Evolutionary conservation across 2,329 filamentous ascomycete genomes (phyloP).

Genomic region (Thelonectria olida): DNA sequence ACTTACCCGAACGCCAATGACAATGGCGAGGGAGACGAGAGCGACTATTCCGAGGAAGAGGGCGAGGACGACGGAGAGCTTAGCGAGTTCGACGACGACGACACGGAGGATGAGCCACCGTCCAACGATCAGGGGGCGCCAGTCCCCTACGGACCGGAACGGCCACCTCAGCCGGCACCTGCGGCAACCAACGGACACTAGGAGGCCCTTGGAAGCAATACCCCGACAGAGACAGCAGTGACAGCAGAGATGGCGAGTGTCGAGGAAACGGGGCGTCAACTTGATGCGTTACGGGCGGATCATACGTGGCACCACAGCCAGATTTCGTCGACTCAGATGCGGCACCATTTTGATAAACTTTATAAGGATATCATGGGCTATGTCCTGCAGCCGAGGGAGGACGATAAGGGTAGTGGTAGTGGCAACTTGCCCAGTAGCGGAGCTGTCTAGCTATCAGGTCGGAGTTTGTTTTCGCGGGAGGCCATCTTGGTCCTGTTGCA

Average conservation of each 20-base stretch:
- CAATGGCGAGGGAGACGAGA: slow-evolving; percentile 64
- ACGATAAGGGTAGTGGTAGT: background rate
- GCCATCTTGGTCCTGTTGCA: slow-evolving; percentile 31
- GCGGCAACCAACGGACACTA: slow-evolving; percentile 56
- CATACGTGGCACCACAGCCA: background rate
- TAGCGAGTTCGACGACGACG: slow-evolving; percentile 74
- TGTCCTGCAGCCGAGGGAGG: slow-evolving; percentile 7
- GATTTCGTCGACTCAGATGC: slow-evolving; percentile 11
- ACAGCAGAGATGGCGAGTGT: slow-evolving; percentile 12
- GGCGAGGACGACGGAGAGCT: slow-evolving; percentile 61
- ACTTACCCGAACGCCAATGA: slow-evolving; percentile 64
- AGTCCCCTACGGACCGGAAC: slow-evolving; percentile 58
- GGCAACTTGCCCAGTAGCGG: slow-evolving; percentile 16
- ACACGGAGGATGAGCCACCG: slow-evolving; percentile 61
- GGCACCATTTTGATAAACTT: slow-evolving; percentile 16
- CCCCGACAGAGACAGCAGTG: slow-evolving; percentile 27
- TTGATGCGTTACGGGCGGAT: background rate
- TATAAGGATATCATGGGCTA: slow-evolving; percentile 18
- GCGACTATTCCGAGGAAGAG: slow-evolving; percentile 68
- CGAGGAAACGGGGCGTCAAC: background rate
- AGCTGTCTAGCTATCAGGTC: slow-evolving; percentile 22
- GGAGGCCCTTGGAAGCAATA: slow-evolving; percentile 37
- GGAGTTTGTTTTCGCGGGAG: slow-evolving; percentile 27
- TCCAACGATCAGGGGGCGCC: slow-evolving; percentile 47
- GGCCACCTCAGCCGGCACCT: slow-evolving; percentile 52